Evolutionary conservation across 1,284 basidiomycete genomes (phyloP).

Genomic region (Cystobasidium slooffiae): DNA sequence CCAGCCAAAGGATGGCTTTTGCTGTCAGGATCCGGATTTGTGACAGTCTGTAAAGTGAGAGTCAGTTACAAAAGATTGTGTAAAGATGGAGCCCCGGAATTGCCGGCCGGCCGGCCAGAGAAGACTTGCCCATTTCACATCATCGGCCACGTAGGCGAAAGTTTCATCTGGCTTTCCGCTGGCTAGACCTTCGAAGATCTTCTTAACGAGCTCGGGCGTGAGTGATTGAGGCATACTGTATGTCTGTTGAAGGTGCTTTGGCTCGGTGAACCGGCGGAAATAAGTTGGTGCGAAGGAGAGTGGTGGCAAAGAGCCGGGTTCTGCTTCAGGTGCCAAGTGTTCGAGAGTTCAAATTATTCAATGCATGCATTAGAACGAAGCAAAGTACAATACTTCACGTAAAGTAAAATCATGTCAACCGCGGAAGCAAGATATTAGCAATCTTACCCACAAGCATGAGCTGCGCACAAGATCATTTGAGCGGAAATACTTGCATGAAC

Average conservation of each 20-base stretch:
- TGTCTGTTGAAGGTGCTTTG: background rate
- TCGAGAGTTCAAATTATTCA: too few species aligned
- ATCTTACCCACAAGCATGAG: too few species aligned
- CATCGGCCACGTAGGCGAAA: conserved; percentile 22
- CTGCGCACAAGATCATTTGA: too few species aligned
- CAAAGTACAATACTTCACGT: too few species aligned
- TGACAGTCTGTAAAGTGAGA: conserved; percentile 9
- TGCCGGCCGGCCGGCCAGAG: background rate
- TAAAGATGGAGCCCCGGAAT: background rate
- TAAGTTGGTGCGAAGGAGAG: too few species aligned
- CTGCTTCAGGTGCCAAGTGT: too few species aligned
- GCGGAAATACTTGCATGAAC: too few species aligned
- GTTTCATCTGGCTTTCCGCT: conserved; percentile 5
- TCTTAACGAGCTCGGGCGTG: background rate
- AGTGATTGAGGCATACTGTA: conserved; percentile 11
- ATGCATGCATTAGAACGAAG: too few species aligned
- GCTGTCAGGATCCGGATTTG: conserved; percentile 19
- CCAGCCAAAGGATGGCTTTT: conserved; percentile 22
- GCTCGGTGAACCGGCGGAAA: too few species aligned
- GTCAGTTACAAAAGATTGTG: background rate
- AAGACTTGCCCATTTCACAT: conserved; percentile 26
- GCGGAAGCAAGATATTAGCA: too few species aligned
- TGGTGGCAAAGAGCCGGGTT: too few species aligned
- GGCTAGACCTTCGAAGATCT: conserved; percentile 27
- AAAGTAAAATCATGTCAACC: too few species aligned